Conservation (phyloP, 495 filamentous ascomycete species). For the Aspergillus sparsus region DNA sequence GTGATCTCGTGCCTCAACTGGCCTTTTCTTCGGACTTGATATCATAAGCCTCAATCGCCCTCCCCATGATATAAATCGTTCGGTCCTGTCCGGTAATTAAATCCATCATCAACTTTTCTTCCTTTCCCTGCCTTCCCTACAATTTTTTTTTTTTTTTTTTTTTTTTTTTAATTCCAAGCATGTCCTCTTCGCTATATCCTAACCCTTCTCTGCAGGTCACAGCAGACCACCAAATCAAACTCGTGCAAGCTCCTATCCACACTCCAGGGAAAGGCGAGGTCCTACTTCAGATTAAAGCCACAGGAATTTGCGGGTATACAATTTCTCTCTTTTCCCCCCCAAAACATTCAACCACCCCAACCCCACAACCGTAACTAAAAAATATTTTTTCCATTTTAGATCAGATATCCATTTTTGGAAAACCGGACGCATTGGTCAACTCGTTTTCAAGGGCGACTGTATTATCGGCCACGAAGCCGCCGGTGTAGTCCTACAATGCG, state of each 20-base stretch:
- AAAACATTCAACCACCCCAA: not conserved
- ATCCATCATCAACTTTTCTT: too few relatives aligned
- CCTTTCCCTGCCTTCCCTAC: too few relatives aligned
- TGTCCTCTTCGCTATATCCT: constrained; percentile 26
- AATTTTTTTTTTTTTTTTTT: too few relatives aligned
- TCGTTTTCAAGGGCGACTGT: constrained; percentile 65
- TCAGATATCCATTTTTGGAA: constrained; percentile 81
- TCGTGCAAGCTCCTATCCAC: constrained; percentile 52
- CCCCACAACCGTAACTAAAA: not conserved
- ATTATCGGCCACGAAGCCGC: constrained; percentile 81
- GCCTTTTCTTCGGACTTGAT: too few relatives aligned
- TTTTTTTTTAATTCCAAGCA: not conserved
- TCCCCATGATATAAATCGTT: too few relatives aligned
- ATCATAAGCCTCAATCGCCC: too few relatives aligned
- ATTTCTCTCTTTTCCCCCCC: not conserved
- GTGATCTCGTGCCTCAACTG: too few relatives aligned
- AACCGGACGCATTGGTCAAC: constrained; percentile 72
- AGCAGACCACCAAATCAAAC: constrained; percentile 53
- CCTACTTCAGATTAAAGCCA: constrained; percentile 52
- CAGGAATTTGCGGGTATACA: constrained; percentile 47
- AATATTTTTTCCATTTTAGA: constrained; percentile 20
- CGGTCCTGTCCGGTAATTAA: too few relatives aligned
- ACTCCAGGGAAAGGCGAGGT: constrained; percentile 50
- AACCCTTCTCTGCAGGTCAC: constrained; percentile 60
- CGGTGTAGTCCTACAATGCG: constrained; percentile 65